Percentiles rank a stretch among this genome's conserved stretches.
Evolutionary conservation across 805 yeast species (phyloP).

Genomic region (Cyberlindnera euphorbiiphila): DNA sequence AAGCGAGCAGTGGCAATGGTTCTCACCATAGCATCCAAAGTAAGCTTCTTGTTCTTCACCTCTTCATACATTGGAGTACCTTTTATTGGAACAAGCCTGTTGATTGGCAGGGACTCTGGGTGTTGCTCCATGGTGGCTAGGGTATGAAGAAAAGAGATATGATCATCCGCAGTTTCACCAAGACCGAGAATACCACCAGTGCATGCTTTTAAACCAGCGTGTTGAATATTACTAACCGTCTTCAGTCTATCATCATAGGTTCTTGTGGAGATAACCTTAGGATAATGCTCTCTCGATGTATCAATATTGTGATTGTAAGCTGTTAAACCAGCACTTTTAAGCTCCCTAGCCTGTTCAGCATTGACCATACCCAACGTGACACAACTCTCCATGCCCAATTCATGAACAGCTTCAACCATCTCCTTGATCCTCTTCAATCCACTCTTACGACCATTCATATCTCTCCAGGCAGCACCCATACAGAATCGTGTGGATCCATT

Average conservation of each 20-base stretch:
- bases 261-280: slow-evolving; percentile 68
- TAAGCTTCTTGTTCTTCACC: slow-evolving; percentile 40
- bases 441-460: slow-evolving; percentile 72
- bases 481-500: slow-evolving; percentile 79
- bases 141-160: slow-evolving; percentile 62
- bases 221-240: slow-evolving; percentile 61
- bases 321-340: slow-evolving; percentile 69
- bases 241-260: slow-evolving; percentile 65
- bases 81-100: slow-evolving; percentile 69
- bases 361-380: slow-evolving; percentile 79
- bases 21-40: slow-evolving; percentile 59
- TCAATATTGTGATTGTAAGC: slow-evolving; percentile 82
- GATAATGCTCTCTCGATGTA: slow-evolving; percentile 74
- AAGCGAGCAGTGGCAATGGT: slow-evolving; percentile 75
- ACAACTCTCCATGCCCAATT: slow-evolving; percentile 69
- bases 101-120: slow-evolving; percentile 81
- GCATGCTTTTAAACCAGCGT: slow-evolving; percentile 64
- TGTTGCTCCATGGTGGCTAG: slow-evolving; percentile 65
- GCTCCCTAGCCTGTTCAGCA: slow-evolving; percentile 53
- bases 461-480: slow-evolving; percentile 88
- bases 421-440: slow-evolving; percentile 58
- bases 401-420: slow-evolving; percentile 63
- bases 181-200: slow-evolving; percentile 79
- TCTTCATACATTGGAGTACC: slow-evolving; percentile 75
- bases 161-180: slow-evolving; percentile 72